Evolutionary conservation across 768 basidiomycete genomes (phyloP), one percentile per base, ranked within the genome.

Genomic region (Sistotremastrum niveocremeum): DNA sequence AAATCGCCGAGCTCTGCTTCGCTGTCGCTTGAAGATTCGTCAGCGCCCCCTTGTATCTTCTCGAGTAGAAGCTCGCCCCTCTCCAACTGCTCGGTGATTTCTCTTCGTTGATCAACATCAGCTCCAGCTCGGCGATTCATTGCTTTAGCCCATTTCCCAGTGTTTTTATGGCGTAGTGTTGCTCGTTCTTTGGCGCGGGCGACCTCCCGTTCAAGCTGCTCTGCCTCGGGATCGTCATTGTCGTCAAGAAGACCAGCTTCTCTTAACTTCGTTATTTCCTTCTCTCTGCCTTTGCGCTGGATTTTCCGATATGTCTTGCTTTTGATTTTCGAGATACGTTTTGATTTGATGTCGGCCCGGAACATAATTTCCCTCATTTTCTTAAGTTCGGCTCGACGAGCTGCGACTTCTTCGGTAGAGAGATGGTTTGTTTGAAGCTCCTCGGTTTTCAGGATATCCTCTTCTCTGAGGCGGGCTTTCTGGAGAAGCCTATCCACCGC

Each of bases 281-380:
- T 77, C 48, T 80, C 84, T 40, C 73, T 73, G 56, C 83, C 76
- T 58, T 84, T 90, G 60, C 86, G 74, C 56, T 79, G 80, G 41
- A 97, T 70, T 52, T 83, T 81, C 31, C 91, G 72, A 59, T 90
- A 98, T 2, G 87, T 78, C 65, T 90, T 94, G 60, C 84, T 88
- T 69, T 98, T 98, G 65, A 99, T 99, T 66, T 93, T 97, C 20
- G 82, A 77, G 11, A 94, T 70, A 11, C 93, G 77, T 57, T 84
- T 84, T 11, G 90, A 86, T 60, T 94, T 91, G 34, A 76, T 68
- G 54, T 97, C 94, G 0, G 89, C 89, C 4, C 93, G 79, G 65
- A 94, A 95, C 69, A 90, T 82, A 37, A 97, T 71, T 54, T 95
- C 93, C 12, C 94, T 82, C 76, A 88, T 87, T 57, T 79, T 77